These are phyloP conservation scores for Candida koratica DNA, from an alignment of 805 yeast genomes.

Conservation along the genomic window DNA sequence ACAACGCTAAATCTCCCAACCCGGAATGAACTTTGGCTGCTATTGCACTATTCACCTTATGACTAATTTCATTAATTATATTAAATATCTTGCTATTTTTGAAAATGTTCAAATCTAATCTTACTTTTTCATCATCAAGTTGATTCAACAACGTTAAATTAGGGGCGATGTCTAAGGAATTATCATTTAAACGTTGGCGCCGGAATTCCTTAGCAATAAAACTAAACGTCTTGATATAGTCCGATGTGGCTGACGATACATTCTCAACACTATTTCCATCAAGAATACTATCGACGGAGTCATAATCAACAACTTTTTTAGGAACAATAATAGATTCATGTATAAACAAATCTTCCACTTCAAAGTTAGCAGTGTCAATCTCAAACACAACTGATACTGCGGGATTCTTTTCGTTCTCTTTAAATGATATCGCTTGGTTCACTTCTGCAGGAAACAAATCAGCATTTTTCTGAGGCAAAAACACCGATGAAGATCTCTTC, in stretches of 20 bases:
- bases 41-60: conserved; percentile 77
- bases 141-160: conserved; percentile 68
- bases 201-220: conserved; percentile 66
- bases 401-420: conserved; percentile 54
- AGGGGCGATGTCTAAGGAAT: conserved; percentile 44
- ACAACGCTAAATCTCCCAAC: conserved; percentile 75
- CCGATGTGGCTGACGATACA: conserved; percentile 54
- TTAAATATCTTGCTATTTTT: conserved; percentile 54
- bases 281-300: conserved; percentile 52
- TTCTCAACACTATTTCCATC: conserved; percentile 22
- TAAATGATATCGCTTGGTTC: conserved; percentile 57
- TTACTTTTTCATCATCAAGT: conserved; percentile 79
- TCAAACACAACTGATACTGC: conserved; percentile 77
- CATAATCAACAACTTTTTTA: conserved; percentile 51
- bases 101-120: conserved; percentile 68
- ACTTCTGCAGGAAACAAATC: conserved; percentile 67
- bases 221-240: conserved; percentile 60
- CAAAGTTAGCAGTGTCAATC: conserved; percentile 67
- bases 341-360: conserved; percentile 71
- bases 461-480: conserved; percentile 70
- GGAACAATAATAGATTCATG: conserved; percentile 70
- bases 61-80: conserved; percentile 69
- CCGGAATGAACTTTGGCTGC: conserved; percentile 75
- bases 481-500: conserved; percentile 85
- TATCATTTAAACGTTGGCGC: conserved; percentile 58